Evolutionary conservation across 169 alveolate genomes (phyloP).

Genomic region (Theileria luwenshuni): DNA sequence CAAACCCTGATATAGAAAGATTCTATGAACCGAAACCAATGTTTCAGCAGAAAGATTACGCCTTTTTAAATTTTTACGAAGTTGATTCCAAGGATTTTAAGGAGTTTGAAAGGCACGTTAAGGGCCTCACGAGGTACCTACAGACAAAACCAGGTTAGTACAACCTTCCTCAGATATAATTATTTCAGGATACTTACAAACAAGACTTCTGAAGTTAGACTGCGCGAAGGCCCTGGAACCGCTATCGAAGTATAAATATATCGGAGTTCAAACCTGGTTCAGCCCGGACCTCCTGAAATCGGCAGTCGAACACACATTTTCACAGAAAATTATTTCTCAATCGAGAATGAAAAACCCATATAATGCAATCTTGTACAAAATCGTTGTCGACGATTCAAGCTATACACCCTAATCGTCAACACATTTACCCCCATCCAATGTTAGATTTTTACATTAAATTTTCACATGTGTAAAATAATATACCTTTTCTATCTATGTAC

Average conservation of each 20-base stretch:
- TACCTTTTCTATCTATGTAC: neutral
- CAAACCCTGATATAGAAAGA: constrained; percentile 78
- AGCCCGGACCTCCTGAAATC: constrained; percentile 63
- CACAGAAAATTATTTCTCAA: constrained; percentile 65
- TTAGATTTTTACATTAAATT: neutral
- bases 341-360: constrained; percentile 42
- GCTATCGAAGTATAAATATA: constrained; percentile 50
- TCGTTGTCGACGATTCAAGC: constrained; percentile 77
- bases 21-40: constrained; percentile 74
- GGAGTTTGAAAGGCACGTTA: constrained; percentile 71
- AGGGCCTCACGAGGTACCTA: constrained; percentile 71
- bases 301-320: constrained; percentile 39
- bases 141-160: constrained; percentile 79
- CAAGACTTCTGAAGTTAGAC: neutral
- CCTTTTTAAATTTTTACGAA: constrained; percentile 71
- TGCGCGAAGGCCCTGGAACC: neutral
- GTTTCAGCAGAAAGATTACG: constrained; percentile 73
- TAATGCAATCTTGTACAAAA: constrained; percentile 69
- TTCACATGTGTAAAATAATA: neutral
- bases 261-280: constrained; percentile 76
- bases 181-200: no score
- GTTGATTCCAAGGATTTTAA: constrained; percentile 51
- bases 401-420: constrained; percentile 20
- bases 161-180: neutral
- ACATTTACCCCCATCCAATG: constrained; percentile 15